Evolutionary conservation across 306 rosid genomes (phyloP).

Genomic region (Ormosia emarginata): DNA sequence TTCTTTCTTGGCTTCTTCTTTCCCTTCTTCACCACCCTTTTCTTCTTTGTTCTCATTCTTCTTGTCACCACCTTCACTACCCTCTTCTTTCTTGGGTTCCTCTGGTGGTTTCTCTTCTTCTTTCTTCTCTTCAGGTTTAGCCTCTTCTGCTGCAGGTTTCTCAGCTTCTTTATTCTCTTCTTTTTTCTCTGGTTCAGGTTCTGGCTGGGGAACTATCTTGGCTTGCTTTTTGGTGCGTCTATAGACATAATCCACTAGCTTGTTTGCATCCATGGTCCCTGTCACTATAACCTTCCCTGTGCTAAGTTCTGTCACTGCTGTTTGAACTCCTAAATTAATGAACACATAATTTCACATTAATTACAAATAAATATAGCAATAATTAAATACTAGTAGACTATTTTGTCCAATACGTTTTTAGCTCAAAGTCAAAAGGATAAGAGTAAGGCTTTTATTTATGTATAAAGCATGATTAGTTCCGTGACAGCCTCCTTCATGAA

Average conservation of each 20-base stretch:
- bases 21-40: conserved; percentile 33
- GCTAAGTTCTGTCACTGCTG: conserved; percentile 59
- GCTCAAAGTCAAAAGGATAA: not conserved
- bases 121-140: conserved; percentile 43
- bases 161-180: conserved; percentile 46
- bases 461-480: not conserved
- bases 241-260: conserved; percentile 82
- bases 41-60: conserved; percentile 27
- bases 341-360: conserved; percentile 8
- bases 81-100: conserved; percentile 51
- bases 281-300: conserved; percentile 76
- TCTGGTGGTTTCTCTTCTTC: conserved; percentile 46
- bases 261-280: conserved; percentile 82
- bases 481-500: conserved; percentile 9
- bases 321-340: conserved; percentile 67
- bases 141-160: conserved; percentile 42
- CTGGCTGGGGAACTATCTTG: conserved; percentile 69
- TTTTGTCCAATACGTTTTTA: not conserved
- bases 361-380: not conserved
- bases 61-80: conserved; percentile 19
- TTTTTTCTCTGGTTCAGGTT: conserved; percentile 38
- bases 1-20: conserved; percentile 34
- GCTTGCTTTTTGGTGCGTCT: conserved; percentile 89
- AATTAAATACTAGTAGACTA: not conserved
- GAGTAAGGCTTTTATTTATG: conserved; percentile 6